Evolutionary conservation across 1,284 basidiomycete species (phyloP), one percentile per base, ranked within the genome.

Genomic region (Rhodofomes roseus): DNA sequence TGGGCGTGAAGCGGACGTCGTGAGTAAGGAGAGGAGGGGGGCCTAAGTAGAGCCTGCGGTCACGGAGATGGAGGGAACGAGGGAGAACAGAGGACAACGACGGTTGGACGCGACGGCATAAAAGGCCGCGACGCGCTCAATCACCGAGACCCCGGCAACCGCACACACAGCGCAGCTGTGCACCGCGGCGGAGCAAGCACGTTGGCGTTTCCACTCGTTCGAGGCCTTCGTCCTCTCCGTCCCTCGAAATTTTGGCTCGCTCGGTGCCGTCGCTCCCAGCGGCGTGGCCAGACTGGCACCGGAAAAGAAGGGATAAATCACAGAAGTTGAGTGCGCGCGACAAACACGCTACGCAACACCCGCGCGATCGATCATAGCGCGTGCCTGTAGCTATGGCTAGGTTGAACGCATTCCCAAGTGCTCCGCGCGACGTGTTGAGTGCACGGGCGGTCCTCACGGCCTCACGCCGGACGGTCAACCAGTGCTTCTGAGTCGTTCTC

Each of bases 11-110:
- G 55, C 56, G 60, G 57, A 39, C 60, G 48, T 52, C 59, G 65
- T 63, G 14, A 61, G 58, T 43, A 64, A 63, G 60, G 63, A 66
- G 59, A 58, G 64, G 60, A 57, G 36, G 57, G 37, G 50, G 57
- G 61, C 58, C 60, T 58, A 48, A 51, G 60, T 58, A 62, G 59
- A 56, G 63, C 58, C 53, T 57, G 51, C 54, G 41, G 41, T 48
- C 31, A 40, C 34, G 53, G 56, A 57, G 50, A 61, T 59, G 63
- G 57, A 61, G 60, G 51, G 58, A 63, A 57, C 52, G 62, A 60
- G 48, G 56, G 61, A 50, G 55, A 41, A 44, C 31, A 55, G 62
- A 60, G 62, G 61, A 61, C 62, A 55, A 63, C 55, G 62, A 27
- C 31, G 20, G 23, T 51, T 23, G 31, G 18, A 56, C 54, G 54